Evolutionary conservation across 495 filamentous ascomycete genomes (phyloP).

Genomic region (Daldinia bambusicola): DNA sequence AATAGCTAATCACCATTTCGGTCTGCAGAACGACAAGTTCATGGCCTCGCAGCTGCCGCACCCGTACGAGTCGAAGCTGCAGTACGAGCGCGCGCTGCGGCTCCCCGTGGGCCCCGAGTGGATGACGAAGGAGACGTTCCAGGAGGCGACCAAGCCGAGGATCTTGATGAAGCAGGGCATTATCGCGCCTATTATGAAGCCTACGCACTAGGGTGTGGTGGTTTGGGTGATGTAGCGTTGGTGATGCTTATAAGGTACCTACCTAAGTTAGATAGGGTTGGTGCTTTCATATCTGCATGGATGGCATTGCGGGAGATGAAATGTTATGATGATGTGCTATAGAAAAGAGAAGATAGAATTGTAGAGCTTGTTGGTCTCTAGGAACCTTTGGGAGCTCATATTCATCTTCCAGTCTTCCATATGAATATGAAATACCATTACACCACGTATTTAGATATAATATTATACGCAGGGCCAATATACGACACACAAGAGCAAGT

Average conservation of each 20-base stretch:
- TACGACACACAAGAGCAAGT: not conserved
- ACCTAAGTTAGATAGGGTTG: not conserved
- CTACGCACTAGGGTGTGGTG: conserved; percentile 49
- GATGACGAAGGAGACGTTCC: conserved; percentile 92
- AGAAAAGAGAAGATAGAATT: not conserved
- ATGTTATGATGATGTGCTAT: not conserved
- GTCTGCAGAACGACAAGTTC: conserved; percentile 81
- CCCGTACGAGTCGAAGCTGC: conserved; percentile 82
- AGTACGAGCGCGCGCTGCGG: conserved; percentile 91
- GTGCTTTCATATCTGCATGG: not conserved
- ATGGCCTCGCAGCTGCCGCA: conserved; percentile 83
- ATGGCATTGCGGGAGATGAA: not conserved
- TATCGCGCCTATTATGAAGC: conserved; percentile 87
- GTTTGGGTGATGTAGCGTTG: not conserved
- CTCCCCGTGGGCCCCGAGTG: conserved; percentile 93
- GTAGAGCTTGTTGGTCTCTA: not conserved
- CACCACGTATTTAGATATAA: not conserved
- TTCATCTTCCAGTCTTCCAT: not conserved
- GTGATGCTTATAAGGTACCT: too few species aligned
- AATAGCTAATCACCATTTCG: conserved; percentile 39
- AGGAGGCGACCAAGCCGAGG: conserved; percentile 87
- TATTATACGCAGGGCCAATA: too few species aligned
- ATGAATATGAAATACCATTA: too few species aligned
- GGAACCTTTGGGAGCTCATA: not conserved
- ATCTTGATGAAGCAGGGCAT: conserved; percentile 93